Percentiles rank a stretch among this genome's conserved stretches.
phyloP scores from a whole-genome alignment of 2,329 filamentous ascomycete species.

The Aspergillus fructus region DNA sequence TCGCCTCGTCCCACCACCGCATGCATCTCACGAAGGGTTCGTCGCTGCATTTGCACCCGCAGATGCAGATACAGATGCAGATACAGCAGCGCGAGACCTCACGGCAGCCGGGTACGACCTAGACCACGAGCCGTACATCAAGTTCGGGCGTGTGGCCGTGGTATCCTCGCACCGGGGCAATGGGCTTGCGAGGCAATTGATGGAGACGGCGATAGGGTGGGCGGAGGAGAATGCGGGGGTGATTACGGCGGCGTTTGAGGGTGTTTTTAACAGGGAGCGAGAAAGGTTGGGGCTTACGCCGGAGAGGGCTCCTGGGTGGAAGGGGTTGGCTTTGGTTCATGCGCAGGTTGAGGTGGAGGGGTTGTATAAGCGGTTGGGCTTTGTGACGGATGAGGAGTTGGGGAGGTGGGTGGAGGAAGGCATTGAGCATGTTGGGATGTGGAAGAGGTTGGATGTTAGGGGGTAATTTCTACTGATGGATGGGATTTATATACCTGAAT shows the following conservation, averaged over 20 bases:
- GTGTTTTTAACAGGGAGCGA: slow-evolving; percentile 39
- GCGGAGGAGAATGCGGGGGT: slow-evolving; percentile 59
- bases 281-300: slow-evolving; percentile 34
- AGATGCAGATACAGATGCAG: neutral
- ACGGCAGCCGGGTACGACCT: slow-evolving; percentile 40
- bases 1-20: slow-evolving; percentile 78
- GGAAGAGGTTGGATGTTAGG: slow-evolving; percentile 44
- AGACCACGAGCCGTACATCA: slow-evolving; percentile 73
- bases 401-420: slow-evolving; percentile 81
- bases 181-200: slow-evolving; percentile 64
- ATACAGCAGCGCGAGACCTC: neutral
- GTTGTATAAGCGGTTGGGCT: slow-evolving; percentile 72
- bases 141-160: slow-evolving; percentile 76
- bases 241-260: slow-evolving; percentile 27
- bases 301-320: slow-evolving; percentile 50
- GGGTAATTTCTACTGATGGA: neutral
- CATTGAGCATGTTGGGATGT: slow-evolving; percentile 86
- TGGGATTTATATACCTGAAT: neutral
- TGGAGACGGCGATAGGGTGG: slow-evolving; percentile 69
- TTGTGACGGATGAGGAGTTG: slow-evolving; percentile 69
- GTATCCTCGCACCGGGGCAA: slow-evolving; percentile 63
- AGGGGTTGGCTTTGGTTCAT: slow-evolving; percentile 75
- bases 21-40: slow-evolving; percentile 57
- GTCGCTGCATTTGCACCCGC: slow-evolving; percentile 19
- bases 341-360: slow-evolving; percentile 67